phyloP scores from a whole-genome alignment of 306 rosid species.

The Pyrus betulifolia region DNA sequence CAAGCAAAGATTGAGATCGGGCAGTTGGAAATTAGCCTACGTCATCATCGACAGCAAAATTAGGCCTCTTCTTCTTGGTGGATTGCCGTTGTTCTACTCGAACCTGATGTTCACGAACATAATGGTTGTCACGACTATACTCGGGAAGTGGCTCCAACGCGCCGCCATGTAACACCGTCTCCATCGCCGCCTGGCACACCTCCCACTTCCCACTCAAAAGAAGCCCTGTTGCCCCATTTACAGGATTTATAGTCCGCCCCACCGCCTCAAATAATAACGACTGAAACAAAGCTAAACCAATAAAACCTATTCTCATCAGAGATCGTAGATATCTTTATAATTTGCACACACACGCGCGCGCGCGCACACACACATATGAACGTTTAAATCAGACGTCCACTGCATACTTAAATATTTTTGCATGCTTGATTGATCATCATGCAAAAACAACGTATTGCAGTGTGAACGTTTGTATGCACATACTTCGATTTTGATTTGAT shows the following conservation, averaged over 20 bases:
- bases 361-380: not conserved
- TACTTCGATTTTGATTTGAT: not conserved
- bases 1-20: slow-evolving; percentile 24
- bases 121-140: not conserved
- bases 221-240: slow-evolving; percentile 72
- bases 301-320: not conserved
- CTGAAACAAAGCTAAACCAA: slow-evolving; percentile 56
- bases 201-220: slow-evolving; percentile 75
- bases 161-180: slow-evolving; percentile 49
- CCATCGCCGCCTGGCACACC: slow-evolving; percentile 61
- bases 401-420: not conserved
- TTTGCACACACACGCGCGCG: no score
- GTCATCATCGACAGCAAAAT: not conserved
- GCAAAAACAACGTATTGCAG: not conserved
- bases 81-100: not conserved
- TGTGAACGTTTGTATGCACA: not conserved
- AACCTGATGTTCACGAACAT: not conserved
- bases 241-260: slow-evolving; percentile 78
- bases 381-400: not conserved
- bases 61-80: slow-evolving; percentile 4
- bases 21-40: not conserved
- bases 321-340: not conserved
- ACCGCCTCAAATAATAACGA: slow-evolving; percentile 78
- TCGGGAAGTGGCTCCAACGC: slow-evolving; percentile 37
- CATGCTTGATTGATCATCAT: not conserved